Base-by-base conservation (phyloP, 805 yeast species). In the Saturnispora besseyi region DNA sequence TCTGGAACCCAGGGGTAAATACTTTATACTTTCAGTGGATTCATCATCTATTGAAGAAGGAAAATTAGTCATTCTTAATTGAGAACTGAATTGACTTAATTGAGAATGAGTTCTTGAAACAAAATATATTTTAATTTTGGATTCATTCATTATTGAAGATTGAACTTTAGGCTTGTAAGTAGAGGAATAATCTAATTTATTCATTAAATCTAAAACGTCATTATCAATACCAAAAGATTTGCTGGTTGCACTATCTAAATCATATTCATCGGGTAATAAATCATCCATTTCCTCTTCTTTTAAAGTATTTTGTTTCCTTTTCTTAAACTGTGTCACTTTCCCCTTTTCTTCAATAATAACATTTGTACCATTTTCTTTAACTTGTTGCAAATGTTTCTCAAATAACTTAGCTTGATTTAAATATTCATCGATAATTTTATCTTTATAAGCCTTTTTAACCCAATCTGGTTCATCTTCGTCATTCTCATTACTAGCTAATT, bases 91-190 rank as follows among this genome's bases (percentile, higher is more conserved):
- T 60, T 90, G 98, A 34, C 73, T 72, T 42, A 90, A 68, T 62
- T 90, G 98, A 0, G 96, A 87, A 60, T 90, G 97, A 0, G 98
- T 90, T 64, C 98, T 71, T 2, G 96, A 87, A 0, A 95, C 74
- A 60, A 81, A 89, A 56, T 67, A 77, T 1, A 90, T 78, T 56
- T 81, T 77, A 0, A 70, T 58, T 0, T 77, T 70, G 37, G 69
- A 64, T 44, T 63, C 56, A 51, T 53, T 63, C 42, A 54, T 58
- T 37, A 28, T 18, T 2, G 54, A 53, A 3, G 54, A 21, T 24
- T 44, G n/a, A 11, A 38, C 31, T 12, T 26, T 30, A 3, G 38
- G 5, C 15, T 42, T 30, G 10, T 21, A 51, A 1, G 15, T 31
- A n/a, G 52, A 51, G 1, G 65, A 60, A 3, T 12, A 10, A 31